Base-by-base conservation (phyloP, 202 grass and related monocot species). In the Brachypodium distachyon region DNA sequence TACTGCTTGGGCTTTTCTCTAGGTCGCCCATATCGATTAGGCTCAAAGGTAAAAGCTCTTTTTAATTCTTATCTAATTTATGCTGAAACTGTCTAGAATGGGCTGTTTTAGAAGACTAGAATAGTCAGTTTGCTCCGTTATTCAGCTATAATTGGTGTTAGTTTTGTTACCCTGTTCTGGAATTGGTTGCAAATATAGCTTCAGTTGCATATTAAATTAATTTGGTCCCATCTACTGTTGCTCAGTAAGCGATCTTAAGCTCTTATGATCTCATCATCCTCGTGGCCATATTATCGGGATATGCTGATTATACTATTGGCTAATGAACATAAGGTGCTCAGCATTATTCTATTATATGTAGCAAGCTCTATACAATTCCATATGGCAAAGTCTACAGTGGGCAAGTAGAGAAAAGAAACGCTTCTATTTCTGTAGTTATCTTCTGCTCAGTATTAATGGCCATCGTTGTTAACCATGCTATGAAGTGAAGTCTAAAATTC, bases 1-100 rank as follows among this genome's bases (percentile, higher is more conserved):
- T 98, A 51, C 53, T 98, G 67, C 84, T 98, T 9, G 91, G 87
- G 12, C 64, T 98, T 7, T 98, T 98, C 50, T 81, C 85, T 11
- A 92, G 81, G 83, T 79, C 81, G 37, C 83, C 91, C 34, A 61
- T 95, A 39, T 87, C 85, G 6, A 50, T 84, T 23, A 76, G 70
- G 4, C 81, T 88, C 31, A 88, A 64, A 88, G 86, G 86, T 84
- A 33, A 50, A 3, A 3, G 2, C 31, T 12, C 21, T 38, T 11
- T 3, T 52, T 53, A 60, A 12, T 16, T 3, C 61, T 53, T 67
- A 12, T 16, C 2, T 26, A 4, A 8, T 21, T 56, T 44, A 9
- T 28, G 40, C 38, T 2, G 10, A 37, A 26, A 2, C 12, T 12
- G 11, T 14, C n/a, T 32, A 18, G 55, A 58, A 17, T 32, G 27